Evolutionary conservation across 495 filamentous ascomycete species (phyloP).

Genomic region (Oidiodendron maius): DNA sequence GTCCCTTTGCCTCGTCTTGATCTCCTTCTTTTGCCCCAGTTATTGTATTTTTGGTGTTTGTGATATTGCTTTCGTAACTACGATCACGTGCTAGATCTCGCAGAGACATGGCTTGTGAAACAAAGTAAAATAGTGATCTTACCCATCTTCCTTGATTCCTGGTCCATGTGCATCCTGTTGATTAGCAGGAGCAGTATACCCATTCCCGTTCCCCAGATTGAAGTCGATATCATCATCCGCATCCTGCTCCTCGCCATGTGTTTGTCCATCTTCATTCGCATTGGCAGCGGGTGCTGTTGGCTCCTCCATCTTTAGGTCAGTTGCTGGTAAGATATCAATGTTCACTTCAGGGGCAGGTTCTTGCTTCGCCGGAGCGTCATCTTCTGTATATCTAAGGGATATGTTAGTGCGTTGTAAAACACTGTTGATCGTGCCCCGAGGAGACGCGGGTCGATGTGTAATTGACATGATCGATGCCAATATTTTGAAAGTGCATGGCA

Average conservation of each 20-base stretch:
- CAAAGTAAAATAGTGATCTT: slow-evolving; percentile 51
- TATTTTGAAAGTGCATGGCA: not conserved
- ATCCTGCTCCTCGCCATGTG: slow-evolving; percentile 30
- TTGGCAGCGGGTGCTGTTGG: slow-evolving; percentile 25
- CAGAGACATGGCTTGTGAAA: slow-evolving; percentile 14
- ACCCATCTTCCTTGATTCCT: slow-evolving; percentile 98
- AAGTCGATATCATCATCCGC: slow-evolving; percentile 62
- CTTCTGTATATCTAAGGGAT: slow-evolving; percentile 67
- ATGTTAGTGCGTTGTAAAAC: slow-evolving; percentile 6
- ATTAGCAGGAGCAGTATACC: slow-evolving; percentile 22
- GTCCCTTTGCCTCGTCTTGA: no score
- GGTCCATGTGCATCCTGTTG: slow-evolving; percentile 20
- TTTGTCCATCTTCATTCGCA: slow-evolving; percentile 44
- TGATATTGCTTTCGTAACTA: not conserved
- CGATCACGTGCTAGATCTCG: slow-evolving; percentile 7
- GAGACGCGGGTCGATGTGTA: no score
- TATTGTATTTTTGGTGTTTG: no score
- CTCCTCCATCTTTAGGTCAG: slow-evolving; percentile 24
- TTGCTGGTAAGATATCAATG: not conserved
- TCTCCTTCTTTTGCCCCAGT: no score
- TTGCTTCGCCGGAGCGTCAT: slow-evolving; percentile 57
- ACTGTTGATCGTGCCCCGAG: no score
- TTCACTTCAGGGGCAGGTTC: slow-evolving; percentile 22
- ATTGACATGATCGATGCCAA: not conserved
- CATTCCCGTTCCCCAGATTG: slow-evolving; percentile 41